These are phyloP conservation scores for Trapa bicornis DNA, from an alignment of 345 rosid genomes.

Conservation along the genomic window DNA sequence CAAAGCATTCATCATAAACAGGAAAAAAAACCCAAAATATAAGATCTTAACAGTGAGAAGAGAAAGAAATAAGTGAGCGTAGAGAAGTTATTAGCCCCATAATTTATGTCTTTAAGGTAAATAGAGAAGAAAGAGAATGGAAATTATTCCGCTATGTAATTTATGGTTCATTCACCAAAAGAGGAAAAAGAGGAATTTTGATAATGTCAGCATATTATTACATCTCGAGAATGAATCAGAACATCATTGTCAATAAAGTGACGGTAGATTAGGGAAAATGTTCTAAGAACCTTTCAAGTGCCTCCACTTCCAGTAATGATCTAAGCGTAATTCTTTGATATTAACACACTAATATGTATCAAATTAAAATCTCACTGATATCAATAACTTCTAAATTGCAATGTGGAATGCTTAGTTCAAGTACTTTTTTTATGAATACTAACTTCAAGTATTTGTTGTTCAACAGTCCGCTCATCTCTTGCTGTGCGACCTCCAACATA, in stretches of 20 bases:
- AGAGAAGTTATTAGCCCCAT: neutral
- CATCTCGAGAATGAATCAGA: neutral
- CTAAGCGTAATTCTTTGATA: neutral
- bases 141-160: neutral
- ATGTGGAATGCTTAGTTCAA: conserved; percentile 51
- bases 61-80: neutral
- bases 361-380: neutral
- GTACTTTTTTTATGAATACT: conserved; percentile 46
- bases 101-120: neutral
- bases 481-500: conserved; percentile 93
- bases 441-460: conserved; percentile 98
- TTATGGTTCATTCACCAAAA: neutral
- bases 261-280: neutral
- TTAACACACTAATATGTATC: neutral
- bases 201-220: neutral
- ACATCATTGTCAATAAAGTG: neutral
- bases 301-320: neutral
- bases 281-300: neutral
- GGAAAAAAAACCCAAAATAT: neutral
- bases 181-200: neutral
- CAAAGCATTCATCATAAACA: conserved; percentile 6
- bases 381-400: neutral
- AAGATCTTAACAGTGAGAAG: neutral
- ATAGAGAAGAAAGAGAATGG: neutral
- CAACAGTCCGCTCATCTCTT: conserved; percentile 78